Conservation (phyloP, 495 filamentous ascomycete species). For the Penicillium psychrofluorescens region DNA sequence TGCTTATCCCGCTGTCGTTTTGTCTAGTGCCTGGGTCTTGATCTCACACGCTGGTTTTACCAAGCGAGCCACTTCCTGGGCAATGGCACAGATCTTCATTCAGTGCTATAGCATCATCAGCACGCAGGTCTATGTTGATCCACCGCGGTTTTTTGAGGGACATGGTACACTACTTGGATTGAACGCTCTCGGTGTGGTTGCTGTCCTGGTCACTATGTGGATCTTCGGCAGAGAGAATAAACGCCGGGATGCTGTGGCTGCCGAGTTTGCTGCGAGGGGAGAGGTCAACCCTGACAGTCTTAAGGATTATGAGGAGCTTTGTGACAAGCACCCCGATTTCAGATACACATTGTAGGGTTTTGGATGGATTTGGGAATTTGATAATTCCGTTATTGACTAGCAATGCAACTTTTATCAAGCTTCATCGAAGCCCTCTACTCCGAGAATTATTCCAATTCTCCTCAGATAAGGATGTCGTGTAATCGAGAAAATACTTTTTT, state of each 20-base stretch:
- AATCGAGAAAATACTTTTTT: too few species aligned
- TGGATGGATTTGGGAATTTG: too few species aligned
- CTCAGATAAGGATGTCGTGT: too few species aligned
- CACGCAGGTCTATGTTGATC: conserved; percentile 1
- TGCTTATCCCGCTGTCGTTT: neutral
- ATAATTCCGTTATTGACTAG: too few species aligned
- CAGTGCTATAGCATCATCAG: conserved; percentile 2
- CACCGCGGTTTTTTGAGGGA: conserved; percentile 1
- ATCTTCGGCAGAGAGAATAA: neutral
- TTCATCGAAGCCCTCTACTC: too few species aligned
- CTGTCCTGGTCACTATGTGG: neutral
- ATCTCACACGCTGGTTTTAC: conserved; percentile 1
- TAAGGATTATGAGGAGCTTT: conserved; percentile 1
- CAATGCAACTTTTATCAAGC: too few species aligned
- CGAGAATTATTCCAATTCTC: too few species aligned
- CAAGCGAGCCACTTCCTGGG: neutral
- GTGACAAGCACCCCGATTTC: neutral
- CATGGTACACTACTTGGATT: neutral
- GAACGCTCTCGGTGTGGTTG: neutral
- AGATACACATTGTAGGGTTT: neutral
- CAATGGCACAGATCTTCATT: conserved; percentile 2
- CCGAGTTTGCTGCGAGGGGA: neutral
- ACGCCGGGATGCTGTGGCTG: neutral
- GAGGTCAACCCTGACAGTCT: neutral
- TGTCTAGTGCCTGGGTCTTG: conserved; percentile 1